phyloP scores from a whole-genome alignment of 2,329 filamentous ascomycete species.

The Drechslerella dactyloides region DNA sequence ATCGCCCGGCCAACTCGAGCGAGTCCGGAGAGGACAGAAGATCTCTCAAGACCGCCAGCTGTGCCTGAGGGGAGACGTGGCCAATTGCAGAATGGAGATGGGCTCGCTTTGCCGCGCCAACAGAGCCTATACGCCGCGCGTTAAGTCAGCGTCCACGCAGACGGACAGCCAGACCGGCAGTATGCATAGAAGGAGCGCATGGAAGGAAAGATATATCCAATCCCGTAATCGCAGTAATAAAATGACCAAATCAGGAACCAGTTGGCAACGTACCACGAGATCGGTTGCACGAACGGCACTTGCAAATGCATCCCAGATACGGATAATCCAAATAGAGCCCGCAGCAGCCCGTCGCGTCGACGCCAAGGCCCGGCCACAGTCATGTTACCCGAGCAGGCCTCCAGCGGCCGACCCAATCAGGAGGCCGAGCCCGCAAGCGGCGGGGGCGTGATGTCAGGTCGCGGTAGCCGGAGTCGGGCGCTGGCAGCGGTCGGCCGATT shows the following conservation, averaged over 20 bases:
- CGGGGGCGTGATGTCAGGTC: conserved; percentile 42
- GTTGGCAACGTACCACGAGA: too few species aligned
- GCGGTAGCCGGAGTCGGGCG: conserved; percentile 11
- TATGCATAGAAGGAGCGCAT: too few species aligned
- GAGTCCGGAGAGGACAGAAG: too few species aligned
- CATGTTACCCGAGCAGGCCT: not conserved
- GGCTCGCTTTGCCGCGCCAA: conserved; percentile 2
- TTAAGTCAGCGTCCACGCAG: too few species aligned
- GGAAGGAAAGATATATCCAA: too few species aligned
- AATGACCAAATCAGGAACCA: too few species aligned
- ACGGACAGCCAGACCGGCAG: too few species aligned
- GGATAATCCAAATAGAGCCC: too few species aligned
- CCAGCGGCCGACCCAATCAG: conserved; percentile 16
- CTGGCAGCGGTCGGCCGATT: conserved; percentile 30
- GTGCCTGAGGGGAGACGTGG: not conserved
- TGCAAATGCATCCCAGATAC: too few species aligned
- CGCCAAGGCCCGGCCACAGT: not conserved
- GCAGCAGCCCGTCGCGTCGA: not conserved
- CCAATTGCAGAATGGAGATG: not conserved
- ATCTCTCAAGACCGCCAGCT: not conserved
- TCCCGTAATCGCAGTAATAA: too few species aligned
- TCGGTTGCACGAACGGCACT: too few species aligned
- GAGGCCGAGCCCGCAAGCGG: not conserved
- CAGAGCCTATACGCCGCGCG: not conserved
- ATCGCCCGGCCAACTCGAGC: too few species aligned